Base-by-base conservation (phyloP, 306 rosid species). In the Corylus americana region DNA sequence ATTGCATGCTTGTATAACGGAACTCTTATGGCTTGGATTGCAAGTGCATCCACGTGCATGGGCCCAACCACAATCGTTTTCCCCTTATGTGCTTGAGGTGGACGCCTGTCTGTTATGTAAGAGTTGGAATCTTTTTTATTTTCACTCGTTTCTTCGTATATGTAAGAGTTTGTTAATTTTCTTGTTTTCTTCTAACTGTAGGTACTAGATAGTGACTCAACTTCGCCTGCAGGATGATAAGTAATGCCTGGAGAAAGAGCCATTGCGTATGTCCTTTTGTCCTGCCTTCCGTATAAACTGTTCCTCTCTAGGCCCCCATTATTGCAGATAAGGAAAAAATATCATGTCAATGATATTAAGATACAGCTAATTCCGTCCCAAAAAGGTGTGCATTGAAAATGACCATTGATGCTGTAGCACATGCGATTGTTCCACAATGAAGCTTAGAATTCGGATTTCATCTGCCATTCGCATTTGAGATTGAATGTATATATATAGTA, bases 331-430 rank as follows among this genome's bases (percentile, higher is more conserved):
- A 42, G 37, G 80, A 64, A 68, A 69, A 69, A 72, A 31, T 29
- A 27, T 29, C n/a, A 47, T 51, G 48, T 78, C 59, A 42, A 5
- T 5, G 45, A 5, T 42, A 0, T 42, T 5, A 70, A 64, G 14
- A 25, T 70, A 45, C 70, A 10, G 58, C 27, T 48, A 42, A 31
- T 29, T 44, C 54, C n/a, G 74, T 77, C 57, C 50, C 63, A 12
- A 14, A 72, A 64, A 77, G 13, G 22, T 66, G 58, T 53, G 11
- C 31, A 39, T 8, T 51, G 57, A 73, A 73, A 79, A 22, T 51
- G 78, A 79, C 64, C 2, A 73, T 54, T 79, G 55, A 50, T 69
- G 67, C 64, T 62, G 47, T 4, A 14, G 47, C 83, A 73, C 78
- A 73, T 73, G 78, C 45, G 37, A 50, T 79, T 78, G 78, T 6